Evolutionary conservation across 2,329 filamentous ascomycete genomes (phyloP), one percentile per base, ranked within the genome.

Genomic region (Penicillium sclerotiorum): DNA sequence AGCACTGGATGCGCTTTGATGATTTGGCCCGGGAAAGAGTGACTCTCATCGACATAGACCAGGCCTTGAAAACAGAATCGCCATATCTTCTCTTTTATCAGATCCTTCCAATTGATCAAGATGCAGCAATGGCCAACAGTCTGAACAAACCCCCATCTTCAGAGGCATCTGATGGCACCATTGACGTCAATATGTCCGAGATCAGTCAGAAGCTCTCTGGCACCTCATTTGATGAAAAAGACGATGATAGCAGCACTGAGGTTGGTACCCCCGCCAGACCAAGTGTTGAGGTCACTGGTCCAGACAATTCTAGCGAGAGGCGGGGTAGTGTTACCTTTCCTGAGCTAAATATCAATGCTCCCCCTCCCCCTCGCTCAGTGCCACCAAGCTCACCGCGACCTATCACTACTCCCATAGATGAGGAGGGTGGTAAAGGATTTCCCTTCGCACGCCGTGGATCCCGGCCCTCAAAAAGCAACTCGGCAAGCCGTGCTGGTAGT

Each of bases 11-110:
- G 67, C 87, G 86, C 30, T 96, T 96, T 61, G 94, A 99, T 65
- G 94, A 99, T 67, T 77, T 97, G n/a, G 75, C 83, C 1, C 76
- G 81, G 28, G 80, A 85, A 48, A 83, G 93, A 21, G 87, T 97
- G 3, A 80, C 79, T 0, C 80, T 87, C 47, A 85, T 96, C 41
- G 84, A 95, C 62, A 87, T 96, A 55, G 86, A 89, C 53, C 74
- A 87, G 58, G 87, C 89, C 0, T 74, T 97, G 42, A 87, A 84
- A 58, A 81, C 87, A n/a, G 92, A 96, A 68, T 95, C 90, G 68
- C 93, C 94, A 0, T 97, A 97, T 67, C 80, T 97, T 6, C 77
- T 99, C 0, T 97, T 97, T 70, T 99, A 96, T 65, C 93, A 96
- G 69, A 89, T 97, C 33, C 82, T 95, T 23, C 92, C 93, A 0